Percentiles rank a stretch among this genome's conserved stretches.
phyloP scores from a whole-genome alignment of 2,329 filamentous ascomycete species.

The Cordyceps farinosa region DNA sequence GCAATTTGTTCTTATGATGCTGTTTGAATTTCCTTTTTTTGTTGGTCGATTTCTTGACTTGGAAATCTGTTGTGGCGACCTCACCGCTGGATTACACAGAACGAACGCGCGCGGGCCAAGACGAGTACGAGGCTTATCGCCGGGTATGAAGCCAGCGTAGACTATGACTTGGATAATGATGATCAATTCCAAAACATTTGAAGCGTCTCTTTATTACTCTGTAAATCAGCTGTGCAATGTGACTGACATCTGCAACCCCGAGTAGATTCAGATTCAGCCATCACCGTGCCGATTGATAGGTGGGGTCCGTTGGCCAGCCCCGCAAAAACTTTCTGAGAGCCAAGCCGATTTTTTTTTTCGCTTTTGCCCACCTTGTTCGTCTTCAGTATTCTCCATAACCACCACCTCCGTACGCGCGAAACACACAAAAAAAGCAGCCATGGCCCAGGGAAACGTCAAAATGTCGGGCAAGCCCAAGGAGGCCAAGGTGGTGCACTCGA shows the following conservation, averaged over 20 bases:
- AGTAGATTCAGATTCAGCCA: no score
- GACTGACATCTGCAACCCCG: no score
- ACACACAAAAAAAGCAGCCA: constrained; percentile 25
- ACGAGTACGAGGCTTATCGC: background rate
- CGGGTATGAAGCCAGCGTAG: background rate
- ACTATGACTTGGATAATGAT: background rate
- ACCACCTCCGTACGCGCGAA: background rate
- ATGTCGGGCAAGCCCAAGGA: constrained; percentile 40
- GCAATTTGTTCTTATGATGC: background rate
- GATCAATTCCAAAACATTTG: background rate
- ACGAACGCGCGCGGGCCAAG: background rate
- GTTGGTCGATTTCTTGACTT: background rate
- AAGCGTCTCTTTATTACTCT: background rate
- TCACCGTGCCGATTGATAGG: background rate
- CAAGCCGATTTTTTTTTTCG: background rate
- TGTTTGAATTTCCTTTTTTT: background rate
- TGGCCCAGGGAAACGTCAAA: constrained; percentile 56
- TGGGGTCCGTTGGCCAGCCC: background rate
- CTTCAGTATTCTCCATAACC: background rate
- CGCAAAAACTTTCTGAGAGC: constrained; percentile 1
- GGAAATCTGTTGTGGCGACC: background rate
- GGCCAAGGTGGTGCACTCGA: constrained; percentile 39
- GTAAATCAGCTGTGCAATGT: background rate
- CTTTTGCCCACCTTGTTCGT: no score
- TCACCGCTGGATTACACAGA: background rate